Base-by-base conservation (phyloP, 805 yeast genomes). In the Lipomyces starkeyi region DNA sequence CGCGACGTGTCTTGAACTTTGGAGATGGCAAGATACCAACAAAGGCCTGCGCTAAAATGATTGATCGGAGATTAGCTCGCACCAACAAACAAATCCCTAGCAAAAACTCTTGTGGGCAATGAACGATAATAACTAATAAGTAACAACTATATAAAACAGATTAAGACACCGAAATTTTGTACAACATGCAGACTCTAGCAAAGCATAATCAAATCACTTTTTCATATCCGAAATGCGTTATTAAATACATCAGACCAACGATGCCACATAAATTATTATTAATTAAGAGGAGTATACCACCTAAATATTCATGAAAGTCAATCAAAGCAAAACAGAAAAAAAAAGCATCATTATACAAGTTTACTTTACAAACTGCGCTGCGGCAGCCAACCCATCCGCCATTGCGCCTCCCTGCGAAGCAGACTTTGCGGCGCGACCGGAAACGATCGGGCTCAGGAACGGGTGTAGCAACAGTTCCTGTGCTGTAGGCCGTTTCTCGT, bases 401-500 rank as follows among this genome's bases (percentile, higher is more conserved):
- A 53, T 22, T 7, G 56, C 34, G 7, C 56, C 56, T 7, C 34
- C 56, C 3, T 25, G 56, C 34, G 56, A 25, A 25, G 56, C 13
- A 7, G 34, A n/a, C n/a, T 13, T 17, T 14, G 56, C 56, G 1
- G 34, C 14, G 8, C 34, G 56, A 25, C 56, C 56, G 11, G 56
- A 53, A 5, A 64, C 68, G 22, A 64, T 62, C 35, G 66, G 66
- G 22, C 65, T 63, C 43, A 68, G 52, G 74, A 91, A 91, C n/a
- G 85, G 80, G 72, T 91, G 93, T 20, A 83, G 79, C 65, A 91
- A 78, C 65, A 94, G 77, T 65, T 88, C 90, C 3, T 84, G 80
- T 2, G 98, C 97, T 60, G 86, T 81, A 0, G 96, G 91, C 73
- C 98, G 83, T 75, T 85, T 84, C 49, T 83, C 83, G 76, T 88